Evolutionary conservation across 2,329 filamentous ascomycete genomes (phyloP), one percentile per base, ranked within the genome.

Genomic region (Emericellopsis cladophorae): DNA sequence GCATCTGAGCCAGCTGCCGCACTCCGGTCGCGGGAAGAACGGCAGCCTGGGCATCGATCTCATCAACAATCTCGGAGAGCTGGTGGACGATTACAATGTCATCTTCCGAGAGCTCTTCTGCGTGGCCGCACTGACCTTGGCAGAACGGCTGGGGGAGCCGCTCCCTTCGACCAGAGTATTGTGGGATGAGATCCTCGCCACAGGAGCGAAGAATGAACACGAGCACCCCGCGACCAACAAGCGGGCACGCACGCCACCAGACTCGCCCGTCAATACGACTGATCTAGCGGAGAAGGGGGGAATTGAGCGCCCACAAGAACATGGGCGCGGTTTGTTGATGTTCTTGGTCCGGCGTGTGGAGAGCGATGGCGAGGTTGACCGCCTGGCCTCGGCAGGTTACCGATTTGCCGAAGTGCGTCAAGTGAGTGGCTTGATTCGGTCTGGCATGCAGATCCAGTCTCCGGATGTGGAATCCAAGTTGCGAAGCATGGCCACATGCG

Each of bases 91-190:
- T 44, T 90, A 90, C 55, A 81, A 85, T 29, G 65, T 80, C 14
- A 69, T 89, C 2, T 88, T 94, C 55, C 79, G 85, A 21, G 84
- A 93, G 54, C 68, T 89, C 9, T 94, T 93, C 57, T 93, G 85
- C 52, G 69, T 86, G 9, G 82, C 86, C 3, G 86, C 87, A 1
- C 68, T 79, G 6, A 74, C 79, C n/a, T 71, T 94, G 7, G 83
- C 87, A 1, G 67, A 74, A 11, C 73, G 76, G 40, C 66, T 89
- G 46, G 75, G 76, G 44, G 72, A 74, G 34, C 68, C 73, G 4
- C 60, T 90, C 2, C 67, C 73, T 7, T 68, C 77, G 4, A 60
- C 84, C 7, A 86, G 86, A 5, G 66, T 76, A 9, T 64, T 92
- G 1, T 90, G 83, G 63, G 82, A 90, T 46, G 79, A 86, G 48